phyloP scores from a whole-genome alignment of 2,329 filamentous ascomycete genomes.

The Pyrenophora teres region DNA sequence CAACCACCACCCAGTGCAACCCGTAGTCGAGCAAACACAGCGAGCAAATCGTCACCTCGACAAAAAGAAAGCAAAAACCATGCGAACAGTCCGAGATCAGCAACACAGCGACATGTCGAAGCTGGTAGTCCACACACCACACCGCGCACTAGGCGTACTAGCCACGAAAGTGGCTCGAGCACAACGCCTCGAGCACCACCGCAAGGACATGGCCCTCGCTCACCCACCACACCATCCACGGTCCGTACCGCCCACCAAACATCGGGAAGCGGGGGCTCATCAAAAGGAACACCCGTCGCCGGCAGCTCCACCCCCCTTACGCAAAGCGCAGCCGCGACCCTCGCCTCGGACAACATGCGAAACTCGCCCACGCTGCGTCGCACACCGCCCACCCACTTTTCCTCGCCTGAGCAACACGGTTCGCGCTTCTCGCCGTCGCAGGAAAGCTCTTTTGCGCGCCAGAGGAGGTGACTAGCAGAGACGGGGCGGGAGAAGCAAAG shows the following conservation, averaged over 20 bases:
- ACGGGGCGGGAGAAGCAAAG: constrained; percentile 39
- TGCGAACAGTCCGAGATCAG: constrained; percentile 34
- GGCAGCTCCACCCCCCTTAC: constrained; percentile 33
- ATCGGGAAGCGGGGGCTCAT: constrained; percentile 35
- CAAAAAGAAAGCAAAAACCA: constrained; percentile 29
- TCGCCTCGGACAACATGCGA: constrained; percentile 34
- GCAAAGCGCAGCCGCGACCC: constrained; percentile 37
- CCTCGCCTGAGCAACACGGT: constrained; percentile 19
- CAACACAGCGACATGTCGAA: constrained; percentile 29
- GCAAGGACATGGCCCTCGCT: constrained; percentile 35
- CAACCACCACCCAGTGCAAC: constrained; percentile 21
- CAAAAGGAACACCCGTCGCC: constrained; percentile 31
- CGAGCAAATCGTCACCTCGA: constrained; percentile 28
- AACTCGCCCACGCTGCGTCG: constrained; percentile 37
- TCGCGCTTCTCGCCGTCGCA: constrained; percentile 33
- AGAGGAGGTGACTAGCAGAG: constrained; percentile 41
- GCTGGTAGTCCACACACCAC: constrained; percentile 42
- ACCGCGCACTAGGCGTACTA: constrained; percentile 37
- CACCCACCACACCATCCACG: constrained; percentile 41
- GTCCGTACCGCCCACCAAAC: constrained; percentile 36
- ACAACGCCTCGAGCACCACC: constrained; percentile 40
- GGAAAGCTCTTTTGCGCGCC: constrained; percentile 31
- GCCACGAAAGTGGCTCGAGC: constrained; percentile 39
- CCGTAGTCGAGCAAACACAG: constrained; percentile 39
- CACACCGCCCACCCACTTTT: constrained; percentile 36